Evolutionary conservation across 169 alveolate species (phyloP).

Genomic region (Plasmodium coatneyi): DNA sequence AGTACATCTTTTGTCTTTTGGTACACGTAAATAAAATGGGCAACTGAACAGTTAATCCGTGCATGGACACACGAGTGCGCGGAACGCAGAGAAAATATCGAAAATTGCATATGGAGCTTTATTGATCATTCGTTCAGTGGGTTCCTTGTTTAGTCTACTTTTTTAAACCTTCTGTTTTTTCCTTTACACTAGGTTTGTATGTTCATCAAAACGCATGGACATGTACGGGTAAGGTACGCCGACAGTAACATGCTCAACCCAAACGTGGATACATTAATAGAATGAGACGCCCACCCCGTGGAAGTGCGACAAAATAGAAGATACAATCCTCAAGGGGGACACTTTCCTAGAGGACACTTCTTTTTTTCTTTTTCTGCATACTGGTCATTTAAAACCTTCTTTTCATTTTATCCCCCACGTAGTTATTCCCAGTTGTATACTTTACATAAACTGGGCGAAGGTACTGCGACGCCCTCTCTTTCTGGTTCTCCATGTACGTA

Average conservation of each 20-base stretch:
- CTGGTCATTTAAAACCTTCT: constrained; percentile 14
- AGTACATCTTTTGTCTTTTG: too few species aligned
- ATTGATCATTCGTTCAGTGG: too few species aligned
- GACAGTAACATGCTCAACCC: not conserved
- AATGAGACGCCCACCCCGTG: not conserved
- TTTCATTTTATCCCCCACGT: not conserved
- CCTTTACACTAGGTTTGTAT: not conserved
- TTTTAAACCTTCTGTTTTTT: too few species aligned
- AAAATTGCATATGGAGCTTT: too few species aligned
- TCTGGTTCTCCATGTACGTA: constrained; percentile 12
- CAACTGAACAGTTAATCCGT: too few species aligned
- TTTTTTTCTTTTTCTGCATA: not conserved
- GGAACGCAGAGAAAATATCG: too few species aligned
- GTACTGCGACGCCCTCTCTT: constrained; percentile 12
- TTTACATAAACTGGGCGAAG: not conserved
- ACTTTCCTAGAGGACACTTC: not conserved
- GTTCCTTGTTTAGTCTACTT: too few species aligned
- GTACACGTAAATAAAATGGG: too few species aligned
- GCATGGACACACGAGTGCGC: too few species aligned
- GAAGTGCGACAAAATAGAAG: not conserved
- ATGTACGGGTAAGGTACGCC: not conserved
- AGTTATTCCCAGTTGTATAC: not conserved
- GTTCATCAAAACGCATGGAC: not conserved
- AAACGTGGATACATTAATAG: not conserved
- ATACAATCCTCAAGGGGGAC: not conserved